Evolutionary conservation across 768 basidiomycete species (phyloP).

Genomic region (Termitomyces heimii): DNA sequence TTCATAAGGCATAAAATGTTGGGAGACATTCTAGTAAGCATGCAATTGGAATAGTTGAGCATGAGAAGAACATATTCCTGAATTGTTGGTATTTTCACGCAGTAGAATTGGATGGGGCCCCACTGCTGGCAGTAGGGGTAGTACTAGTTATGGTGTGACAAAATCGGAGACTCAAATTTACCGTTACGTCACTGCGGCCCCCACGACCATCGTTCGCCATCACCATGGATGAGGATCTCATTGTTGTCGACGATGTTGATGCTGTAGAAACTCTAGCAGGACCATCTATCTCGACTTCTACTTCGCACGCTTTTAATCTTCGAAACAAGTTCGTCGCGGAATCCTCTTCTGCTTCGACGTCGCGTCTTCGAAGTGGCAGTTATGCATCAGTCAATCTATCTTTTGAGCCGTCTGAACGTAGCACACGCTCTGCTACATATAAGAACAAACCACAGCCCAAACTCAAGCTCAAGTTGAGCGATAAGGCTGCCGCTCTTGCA

Average conservation of each 20-base stretch:
- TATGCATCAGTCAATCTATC: conserved; percentile 17
- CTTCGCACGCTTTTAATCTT: conserved; percentile 11
- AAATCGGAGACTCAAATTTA: no score
- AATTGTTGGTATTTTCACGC: no score
- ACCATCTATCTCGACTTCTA: conserved; percentile 24
- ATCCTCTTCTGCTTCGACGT: conserved; percentile 18
- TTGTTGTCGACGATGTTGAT: conserved; percentile 56
- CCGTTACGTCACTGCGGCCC: no score
- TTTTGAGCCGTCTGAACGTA: conserved; percentile 37
- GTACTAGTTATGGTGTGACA: no score
- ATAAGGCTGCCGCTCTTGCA: conserved; percentile 73
- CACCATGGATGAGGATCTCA: conserved; percentile 54
- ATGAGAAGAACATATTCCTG: no score
- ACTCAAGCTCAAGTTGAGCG: conserved; percentile 83
- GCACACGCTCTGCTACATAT: conserved; percentile 50
- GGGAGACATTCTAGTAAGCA: no score
- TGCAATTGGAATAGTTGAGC: no score
- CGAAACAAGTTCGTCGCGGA: conserved; percentile 18
- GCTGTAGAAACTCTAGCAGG: conserved; percentile 25
- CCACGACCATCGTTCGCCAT: not conserved
- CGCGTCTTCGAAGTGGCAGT: conserved; percentile 30
- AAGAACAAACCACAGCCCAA: conserved; percentile 60
- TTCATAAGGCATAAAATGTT: no score
- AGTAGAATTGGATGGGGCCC: no score
- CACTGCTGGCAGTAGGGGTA: no score